Percentiles rank a stretch among this genome's conserved stretches.
Evolutionary conservation across 2,329 filamentous ascomycete genomes (phyloP).

Genomic region (Didymella segeticola): DNA sequence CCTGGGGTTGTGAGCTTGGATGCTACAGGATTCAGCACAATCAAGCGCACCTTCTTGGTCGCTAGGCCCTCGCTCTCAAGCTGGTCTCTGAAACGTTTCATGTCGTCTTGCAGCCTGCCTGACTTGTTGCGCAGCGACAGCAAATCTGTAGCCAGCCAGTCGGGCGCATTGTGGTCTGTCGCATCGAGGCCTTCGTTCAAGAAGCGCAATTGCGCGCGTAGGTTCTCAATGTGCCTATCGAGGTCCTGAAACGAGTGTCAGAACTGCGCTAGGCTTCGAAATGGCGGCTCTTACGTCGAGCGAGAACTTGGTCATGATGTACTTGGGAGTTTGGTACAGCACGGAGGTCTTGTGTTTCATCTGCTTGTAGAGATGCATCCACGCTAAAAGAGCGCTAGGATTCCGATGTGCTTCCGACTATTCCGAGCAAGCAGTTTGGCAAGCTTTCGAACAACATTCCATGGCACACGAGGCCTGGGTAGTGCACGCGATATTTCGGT

Average conservation of each 20-base stretch:
- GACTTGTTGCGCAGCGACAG: slow-evolving; percentile 42
- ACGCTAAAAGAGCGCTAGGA: slow-evolving; percentile 7
- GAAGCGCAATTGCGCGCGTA: slow-evolving; percentile 39
- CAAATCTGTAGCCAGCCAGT: slow-evolving; percentile 46
- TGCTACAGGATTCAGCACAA: not conserved
- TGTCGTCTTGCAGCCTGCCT: slow-evolving; percentile 43
- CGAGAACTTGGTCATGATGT: slow-evolving; percentile 34
- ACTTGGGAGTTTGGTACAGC: slow-evolving; percentile 10
- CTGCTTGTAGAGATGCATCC: slow-evolving; percentile 4
- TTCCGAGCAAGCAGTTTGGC: slow-evolving; percentile 9
- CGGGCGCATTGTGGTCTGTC: slow-evolving; percentile 44
- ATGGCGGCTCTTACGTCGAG: slow-evolving; percentile 34
- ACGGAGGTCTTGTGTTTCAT: slow-evolving; percentile 14
- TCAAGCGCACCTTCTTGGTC: slow-evolving; percentile 28
- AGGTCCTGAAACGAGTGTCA: slow-evolving; percentile 36
- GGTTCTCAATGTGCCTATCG: slow-evolving; percentile 40
- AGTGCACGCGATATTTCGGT: too few species aligned
- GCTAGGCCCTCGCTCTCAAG: slow-evolving; percentile 37
- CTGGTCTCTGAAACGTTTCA: slow-evolving; percentile 42
- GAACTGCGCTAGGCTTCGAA: slow-evolving; percentile 9
- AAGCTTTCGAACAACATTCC: not conserved
- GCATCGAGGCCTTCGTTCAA: slow-evolving; percentile 41
- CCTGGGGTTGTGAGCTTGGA: slow-evolving; percentile 16
- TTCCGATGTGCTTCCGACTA: slow-evolving; percentile 12
- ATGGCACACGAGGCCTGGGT: too few species aligned